These are phyloP conservation scores for Ceratocystis cubensis DNA, from an alignment of 2,329 filamentous ascomycete species.

Conservation along the genomic window DNA sequence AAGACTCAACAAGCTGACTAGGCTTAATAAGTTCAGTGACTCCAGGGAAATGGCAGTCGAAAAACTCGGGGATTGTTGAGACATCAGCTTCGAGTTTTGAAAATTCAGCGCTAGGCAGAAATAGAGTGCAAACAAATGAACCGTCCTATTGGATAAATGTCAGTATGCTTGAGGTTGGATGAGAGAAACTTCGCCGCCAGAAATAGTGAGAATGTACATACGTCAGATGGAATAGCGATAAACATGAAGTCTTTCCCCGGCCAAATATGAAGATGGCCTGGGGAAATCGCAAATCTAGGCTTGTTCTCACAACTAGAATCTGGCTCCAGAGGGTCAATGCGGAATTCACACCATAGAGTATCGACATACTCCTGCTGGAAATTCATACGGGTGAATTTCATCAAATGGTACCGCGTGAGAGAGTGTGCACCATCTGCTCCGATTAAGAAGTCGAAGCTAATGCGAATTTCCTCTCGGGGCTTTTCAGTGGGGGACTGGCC, in stretches of 20 bases:
- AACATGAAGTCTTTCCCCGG: slow-evolving; percentile 93
- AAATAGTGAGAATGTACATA: slow-evolving; percentile 28
- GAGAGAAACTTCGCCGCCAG: background rate
- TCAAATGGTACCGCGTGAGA: slow-evolving; percentile 78
- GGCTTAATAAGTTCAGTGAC: slow-evolving; percentile 61
- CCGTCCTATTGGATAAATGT: slow-evolving; percentile 46
- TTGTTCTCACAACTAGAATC: slow-evolving; percentile 26
- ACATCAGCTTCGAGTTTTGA: slow-evolving; percentile 51
- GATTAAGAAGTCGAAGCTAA: slow-evolving; percentile 83
- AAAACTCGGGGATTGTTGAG: slow-evolving; percentile 54
- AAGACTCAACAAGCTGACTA: slow-evolving; percentile 58
- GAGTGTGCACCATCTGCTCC: slow-evolving; percentile 94
- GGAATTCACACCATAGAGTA: slow-evolving; percentile 94
- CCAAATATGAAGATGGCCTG: slow-evolving; percentile 95
- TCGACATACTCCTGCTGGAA: slow-evolving; percentile 94
- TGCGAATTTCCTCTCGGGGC: slow-evolving; percentile 60
- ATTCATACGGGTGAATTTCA: slow-evolving; percentile 86
- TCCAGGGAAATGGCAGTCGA: slow-evolving; percentile 74
- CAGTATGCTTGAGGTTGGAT: background rate
- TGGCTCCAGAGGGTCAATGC: slow-evolving; percentile 45
- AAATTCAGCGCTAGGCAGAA: slow-evolving; percentile 64
- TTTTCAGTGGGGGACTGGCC: background rate
- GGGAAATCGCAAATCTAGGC: slow-evolving; percentile 62
- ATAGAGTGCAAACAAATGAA: slow-evolving; percentile 89
- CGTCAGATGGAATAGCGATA: slow-evolving; percentile 74